A percentile compares a stretch with the other conserved stretches of the same genome.
Evolutionary conservation across 2,329 filamentous ascomycete genomes (phyloP).

Genomic region (Colletotrichum kahawae): DNA sequence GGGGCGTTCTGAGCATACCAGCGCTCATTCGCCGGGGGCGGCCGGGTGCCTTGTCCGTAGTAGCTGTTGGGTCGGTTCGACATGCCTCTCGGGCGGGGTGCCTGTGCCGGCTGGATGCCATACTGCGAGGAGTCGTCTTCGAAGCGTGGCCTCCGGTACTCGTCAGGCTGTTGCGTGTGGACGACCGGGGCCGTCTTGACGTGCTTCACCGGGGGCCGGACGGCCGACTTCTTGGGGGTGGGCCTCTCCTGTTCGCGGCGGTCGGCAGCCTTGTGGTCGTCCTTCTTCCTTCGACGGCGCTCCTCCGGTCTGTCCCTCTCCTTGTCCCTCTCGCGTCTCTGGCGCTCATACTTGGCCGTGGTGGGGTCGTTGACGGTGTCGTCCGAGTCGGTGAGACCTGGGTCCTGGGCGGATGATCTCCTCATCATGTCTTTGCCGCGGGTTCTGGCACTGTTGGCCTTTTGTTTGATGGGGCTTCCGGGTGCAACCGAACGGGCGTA

Average conservation of each 20-base stretch:
- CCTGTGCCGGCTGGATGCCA: slow-evolving; percentile 33
- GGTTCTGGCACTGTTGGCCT: slow-evolving; percentile 56
- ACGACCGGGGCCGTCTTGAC: slow-evolving; percentile 40
- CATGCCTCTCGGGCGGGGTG: slow-evolving; percentile 29
- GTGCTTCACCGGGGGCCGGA: slow-evolving; percentile 38
- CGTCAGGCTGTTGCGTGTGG: not conserved
- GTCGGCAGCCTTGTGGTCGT: slow-evolving; percentile 31
- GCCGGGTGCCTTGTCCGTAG: slow-evolving; percentile 22
- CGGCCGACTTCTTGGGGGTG: slow-evolving; percentile 16
- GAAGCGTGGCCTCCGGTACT: slow-evolving; percentile 30
- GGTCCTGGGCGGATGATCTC: slow-evolving; percentile 39
- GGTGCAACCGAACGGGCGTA: slow-evolving; percentile 55
- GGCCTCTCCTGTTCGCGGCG: slow-evolving; percentile 31
- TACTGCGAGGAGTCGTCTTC: slow-evolving; percentile 42
- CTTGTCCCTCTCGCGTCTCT: not conserved
- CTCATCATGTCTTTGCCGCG: slow-evolving; percentile 41
- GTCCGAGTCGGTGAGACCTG: slow-evolving; percentile 47
- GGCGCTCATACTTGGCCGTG: slow-evolving; percentile 35
- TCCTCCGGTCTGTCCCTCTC: slow-evolving; percentile 26
- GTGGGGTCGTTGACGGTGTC: slow-evolving; percentile 44
- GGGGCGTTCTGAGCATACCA: slow-evolving; percentile 16
- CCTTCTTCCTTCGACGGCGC: slow-evolving; percentile 23
- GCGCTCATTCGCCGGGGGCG: slow-evolving; percentile 19
- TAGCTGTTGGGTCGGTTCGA: slow-evolving; percentile 18
- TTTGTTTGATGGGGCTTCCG: slow-evolving; percentile 49